A percentile compares a stretch with the other conserved stretches of the same genome.
phyloP scores from a whole-genome alignment of 2,329 filamentous ascomycete species.

The Hortaea werneckii region DNA sequence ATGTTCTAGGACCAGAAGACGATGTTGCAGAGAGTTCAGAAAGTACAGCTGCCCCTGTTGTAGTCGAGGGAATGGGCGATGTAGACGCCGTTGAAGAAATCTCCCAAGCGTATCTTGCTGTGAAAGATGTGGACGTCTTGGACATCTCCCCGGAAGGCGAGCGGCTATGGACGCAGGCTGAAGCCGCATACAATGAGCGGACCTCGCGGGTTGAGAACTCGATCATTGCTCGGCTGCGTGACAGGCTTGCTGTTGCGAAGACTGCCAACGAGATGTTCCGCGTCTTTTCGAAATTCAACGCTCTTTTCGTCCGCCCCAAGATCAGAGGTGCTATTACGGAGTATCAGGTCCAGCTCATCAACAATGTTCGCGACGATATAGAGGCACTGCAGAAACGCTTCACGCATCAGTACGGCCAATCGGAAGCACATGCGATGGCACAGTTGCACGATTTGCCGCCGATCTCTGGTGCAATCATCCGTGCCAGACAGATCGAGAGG shows the following conservation, averaged over 20 bases:
- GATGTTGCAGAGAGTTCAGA: conserved; percentile 44
- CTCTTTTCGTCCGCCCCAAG: conserved; percentile 92
- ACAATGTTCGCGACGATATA: conserved; percentile 96
- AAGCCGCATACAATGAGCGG: conserved; percentile 93
- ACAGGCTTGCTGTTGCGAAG: conserved; percentile 88
- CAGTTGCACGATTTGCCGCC: conserved; percentile 91
- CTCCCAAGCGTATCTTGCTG: conserved; percentile 80
- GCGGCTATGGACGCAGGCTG: conserved; percentile 81
- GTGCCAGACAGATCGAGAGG: conserved; percentile 92
- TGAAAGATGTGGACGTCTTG: conserved; percentile 90
- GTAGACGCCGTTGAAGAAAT: conserved; percentile 97
- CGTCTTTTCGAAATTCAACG: conserved; percentile 99
- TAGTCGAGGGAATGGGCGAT: conserved; percentile 91
- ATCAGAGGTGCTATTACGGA: conserved; percentile 96
- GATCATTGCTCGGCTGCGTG: conserved; percentile 87
- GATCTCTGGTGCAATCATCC: conserved; percentile 93
- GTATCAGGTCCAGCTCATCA: conserved; percentile 95
- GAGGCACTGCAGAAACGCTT: conserved; percentile 88
- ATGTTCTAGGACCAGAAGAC: conserved; percentile 67
- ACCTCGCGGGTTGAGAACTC: conserved; percentile 97
- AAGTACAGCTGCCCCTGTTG: conserved; percentile 53
- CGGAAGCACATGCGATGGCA: conserved; percentile 95
- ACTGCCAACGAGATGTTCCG: conserved; percentile 99
- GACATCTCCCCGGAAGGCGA: conserved; percentile 88
- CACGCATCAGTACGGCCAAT: conserved; percentile 97